Percentiles rank a stretch among this genome's conserved stretches.
These are phyloP conservation scores for Penstemon davidsonii DNA, from an alignment of 257 asterid genomes.

Conservation along the genomic window DNA sequence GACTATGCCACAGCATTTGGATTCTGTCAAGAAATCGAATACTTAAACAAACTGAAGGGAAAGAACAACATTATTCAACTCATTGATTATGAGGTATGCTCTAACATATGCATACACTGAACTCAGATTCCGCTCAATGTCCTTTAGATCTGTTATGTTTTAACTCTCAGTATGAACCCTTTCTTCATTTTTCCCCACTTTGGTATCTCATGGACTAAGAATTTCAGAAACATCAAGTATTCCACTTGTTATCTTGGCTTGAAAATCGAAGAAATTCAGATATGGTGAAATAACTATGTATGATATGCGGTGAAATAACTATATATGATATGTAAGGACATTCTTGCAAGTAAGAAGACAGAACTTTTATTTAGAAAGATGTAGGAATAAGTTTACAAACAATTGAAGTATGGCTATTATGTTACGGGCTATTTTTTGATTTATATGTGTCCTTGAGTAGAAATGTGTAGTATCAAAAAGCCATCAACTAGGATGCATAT, in stretches of 20 bases:
- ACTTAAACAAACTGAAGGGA: conserved; percentile 77
- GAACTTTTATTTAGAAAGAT: too few species aligned
- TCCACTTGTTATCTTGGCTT: not conserved
- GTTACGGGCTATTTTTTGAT: too few species aligned
- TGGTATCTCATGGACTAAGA: not conserved
- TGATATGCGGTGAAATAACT: not conserved
- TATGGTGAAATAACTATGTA: not conserved
- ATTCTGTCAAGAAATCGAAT: conserved; percentile 92
- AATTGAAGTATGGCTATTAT: too few species aligned
- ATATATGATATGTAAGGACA: not conserved
- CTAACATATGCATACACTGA: conserved; percentile 26
- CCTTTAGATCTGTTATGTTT: not conserved
- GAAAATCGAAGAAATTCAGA: not conserved
- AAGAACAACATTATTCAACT: conserved; percentile 89
- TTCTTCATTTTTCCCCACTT: not conserved
- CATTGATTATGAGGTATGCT: conserved; percentile 82
- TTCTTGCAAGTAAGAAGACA: too few species aligned
- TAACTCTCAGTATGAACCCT: not conserved
- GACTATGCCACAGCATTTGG: conserved; percentile 96
- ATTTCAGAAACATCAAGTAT: conserved; percentile 1
- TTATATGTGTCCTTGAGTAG: too few species aligned
- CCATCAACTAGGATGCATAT: too few species aligned
- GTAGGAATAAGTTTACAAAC: too few species aligned
- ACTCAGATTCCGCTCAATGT: not conserved
- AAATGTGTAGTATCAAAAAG: too few species aligned